Conservation (phyloP, 495 filamentous ascomycete species). For the Penicillium verhagenii region DNA sequence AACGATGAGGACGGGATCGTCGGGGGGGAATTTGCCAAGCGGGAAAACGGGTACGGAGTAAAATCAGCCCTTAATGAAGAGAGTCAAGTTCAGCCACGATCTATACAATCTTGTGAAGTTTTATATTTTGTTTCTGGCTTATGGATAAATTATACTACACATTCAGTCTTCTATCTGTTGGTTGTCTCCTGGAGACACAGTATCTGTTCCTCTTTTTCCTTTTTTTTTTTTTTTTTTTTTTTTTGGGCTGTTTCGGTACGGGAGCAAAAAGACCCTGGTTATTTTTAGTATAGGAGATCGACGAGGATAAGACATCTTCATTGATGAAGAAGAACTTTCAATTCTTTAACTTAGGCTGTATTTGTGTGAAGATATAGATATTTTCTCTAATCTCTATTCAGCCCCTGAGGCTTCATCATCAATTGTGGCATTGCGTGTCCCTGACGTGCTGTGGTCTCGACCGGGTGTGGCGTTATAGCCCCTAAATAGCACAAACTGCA, state of each 20-base stretch:
- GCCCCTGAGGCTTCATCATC: not conserved
- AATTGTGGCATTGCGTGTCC: conserved; percentile 7
- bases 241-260: not conserved
- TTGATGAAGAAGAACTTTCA: not conserved
- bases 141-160: too few species aligned
- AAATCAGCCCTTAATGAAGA: conserved; percentile 4
- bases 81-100: not conserved
- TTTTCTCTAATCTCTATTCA: not conserved
- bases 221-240: not conserved
- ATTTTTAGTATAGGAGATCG: not conserved
- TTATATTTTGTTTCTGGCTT: too few species aligned
- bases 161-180: too few species aligned
- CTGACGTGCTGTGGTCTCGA: conserved; percentile 2
- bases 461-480: conserved; percentile 13
- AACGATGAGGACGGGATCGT: conserved; percentile 29
- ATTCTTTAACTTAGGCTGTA: too few species aligned
- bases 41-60: conserved; percentile 10
- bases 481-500: not conserved
- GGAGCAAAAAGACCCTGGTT: not conserved
- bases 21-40: conserved; percentile 26
- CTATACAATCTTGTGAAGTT: too few species aligned
- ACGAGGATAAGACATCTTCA: not conserved
- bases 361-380: too few species aligned
- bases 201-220: not conserved
- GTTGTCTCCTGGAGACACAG: not conserved